phyloP scores from a whole-genome alignment of 2,329 filamentous ascomycete genomes.

The Lecanicillium sp. region DNA sequence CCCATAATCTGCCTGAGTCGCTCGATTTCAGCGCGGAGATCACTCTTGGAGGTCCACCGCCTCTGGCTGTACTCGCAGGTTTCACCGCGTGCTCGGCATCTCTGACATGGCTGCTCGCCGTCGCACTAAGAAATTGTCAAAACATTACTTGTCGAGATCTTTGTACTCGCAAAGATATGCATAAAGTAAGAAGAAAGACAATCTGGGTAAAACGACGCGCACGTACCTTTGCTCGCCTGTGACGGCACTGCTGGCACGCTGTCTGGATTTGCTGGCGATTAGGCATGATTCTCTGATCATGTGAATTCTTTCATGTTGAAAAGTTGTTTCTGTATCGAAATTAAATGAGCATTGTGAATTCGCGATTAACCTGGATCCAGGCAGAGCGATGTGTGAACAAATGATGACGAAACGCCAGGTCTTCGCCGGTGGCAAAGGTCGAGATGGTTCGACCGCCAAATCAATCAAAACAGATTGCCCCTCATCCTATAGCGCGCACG shows the following conservation, averaged over 20 bases:
- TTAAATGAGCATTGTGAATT: no score
- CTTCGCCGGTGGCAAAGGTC: no score
- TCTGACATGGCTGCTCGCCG: constrained; percentile 11
- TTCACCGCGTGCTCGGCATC: constrained; percentile 6
- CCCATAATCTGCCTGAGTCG: constrained; percentile 16
- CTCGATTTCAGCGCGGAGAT: constrained; percentile 20
- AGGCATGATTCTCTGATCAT: not conserved
- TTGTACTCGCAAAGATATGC: not conserved
- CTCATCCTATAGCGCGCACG: no score
- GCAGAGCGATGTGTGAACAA: no score
- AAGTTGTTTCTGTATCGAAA: no score
- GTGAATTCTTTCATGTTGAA: not conserved
- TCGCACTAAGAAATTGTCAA: constrained; percentile 5
- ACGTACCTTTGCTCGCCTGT: constrained; percentile 15
- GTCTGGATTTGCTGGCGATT: not conserved
- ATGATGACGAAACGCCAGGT: no score
- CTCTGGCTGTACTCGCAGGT: constrained; percentile 12
- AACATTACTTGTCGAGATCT: not conserved
- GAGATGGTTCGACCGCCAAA: no score
- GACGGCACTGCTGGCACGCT: constrained; percentile 16
- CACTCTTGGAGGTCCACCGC: constrained; percentile 15
- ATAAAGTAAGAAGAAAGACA: not conserved
- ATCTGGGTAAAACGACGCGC: not conserved
- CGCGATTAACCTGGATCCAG: no score
- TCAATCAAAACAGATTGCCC: no score